Evolutionary conservation across 495 filamentous ascomycete genomes (phyloP).

Genomic region (Penicillium crystallinum): DNA sequence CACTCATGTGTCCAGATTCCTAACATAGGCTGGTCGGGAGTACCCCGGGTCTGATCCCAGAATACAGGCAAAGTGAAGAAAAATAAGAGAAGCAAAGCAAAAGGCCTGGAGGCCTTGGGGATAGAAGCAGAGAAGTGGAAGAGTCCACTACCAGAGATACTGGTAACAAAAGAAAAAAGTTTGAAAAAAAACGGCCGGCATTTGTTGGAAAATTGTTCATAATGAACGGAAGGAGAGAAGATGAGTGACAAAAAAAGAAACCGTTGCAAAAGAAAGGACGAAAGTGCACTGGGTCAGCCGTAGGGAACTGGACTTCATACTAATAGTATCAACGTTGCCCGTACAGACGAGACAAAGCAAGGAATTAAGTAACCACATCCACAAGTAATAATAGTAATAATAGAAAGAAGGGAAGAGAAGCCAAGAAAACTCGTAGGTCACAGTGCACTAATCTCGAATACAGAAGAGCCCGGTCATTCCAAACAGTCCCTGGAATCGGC

Average conservation of each 20-base stretch:
- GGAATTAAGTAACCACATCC: conserved; percentile 31
- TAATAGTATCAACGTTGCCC: conserved; percentile 8
- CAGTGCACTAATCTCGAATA: conserved; percentile 34
- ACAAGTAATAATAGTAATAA: conserved; percentile 32
- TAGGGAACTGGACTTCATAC: conserved; percentile 9
- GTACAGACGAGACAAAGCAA: conserved; percentile 11
- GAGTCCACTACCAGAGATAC: not conserved
- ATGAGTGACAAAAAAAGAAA: conserved; percentile 1
- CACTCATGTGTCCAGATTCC: not conserved
- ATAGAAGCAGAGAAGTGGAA: conserved; percentile 2
- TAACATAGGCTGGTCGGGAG: not conserved
- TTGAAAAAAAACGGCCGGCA: conserved; percentile 12
- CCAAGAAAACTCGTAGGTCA: conserved; percentile 31
- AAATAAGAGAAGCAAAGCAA: not conserved
- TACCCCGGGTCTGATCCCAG: not conserved
- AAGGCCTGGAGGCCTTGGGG: not conserved
- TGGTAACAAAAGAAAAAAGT: conserved; percentile 5
- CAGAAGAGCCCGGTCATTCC: conserved; percentile 16
- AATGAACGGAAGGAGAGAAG: conserved; percentile 12
- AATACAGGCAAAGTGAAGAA: not conserved
- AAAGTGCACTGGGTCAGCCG: conserved; percentile 7
- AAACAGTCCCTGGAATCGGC: conserved; percentile 5
- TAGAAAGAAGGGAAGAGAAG: conserved; percentile 24
- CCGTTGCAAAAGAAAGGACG: conserved; percentile 2
- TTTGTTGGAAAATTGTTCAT: conserved; percentile 9